A percentile compares a stretch with the other conserved stretches of the same genome.
These are phyloP conservation scores for Ogataea dorogensis DNA, from an alignment of 805 yeast species.

Conservation along the genomic window DNA sequence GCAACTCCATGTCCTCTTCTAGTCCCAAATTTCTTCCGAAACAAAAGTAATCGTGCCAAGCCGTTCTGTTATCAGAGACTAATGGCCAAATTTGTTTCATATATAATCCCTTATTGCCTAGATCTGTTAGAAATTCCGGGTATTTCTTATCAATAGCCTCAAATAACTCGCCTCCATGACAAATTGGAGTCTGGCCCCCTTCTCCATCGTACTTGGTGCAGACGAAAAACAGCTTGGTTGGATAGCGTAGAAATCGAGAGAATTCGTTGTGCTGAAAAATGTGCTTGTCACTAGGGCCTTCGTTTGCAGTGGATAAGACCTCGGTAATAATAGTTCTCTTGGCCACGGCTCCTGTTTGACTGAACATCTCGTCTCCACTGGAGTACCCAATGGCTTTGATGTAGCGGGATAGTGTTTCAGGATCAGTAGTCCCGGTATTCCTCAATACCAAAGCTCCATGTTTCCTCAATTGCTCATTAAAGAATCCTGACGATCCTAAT, in stretches of 20 bases:
- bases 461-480: constrained; percentile 24
- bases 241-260: constrained; percentile 32
- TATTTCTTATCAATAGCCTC: constrained; percentile 16
- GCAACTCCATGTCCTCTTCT: constrained; percentile 26
- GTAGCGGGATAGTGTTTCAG: constrained; percentile 22
- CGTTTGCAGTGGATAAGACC: constrained; percentile 33
- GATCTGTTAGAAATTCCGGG: constrained; percentile 26
- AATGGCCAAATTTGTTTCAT: constrained; percentile 32
- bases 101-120: constrained; percentile 27
- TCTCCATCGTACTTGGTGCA: constrained; percentile 23
- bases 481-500: constrained; percentile 24
- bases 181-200: constrained; percentile 38
- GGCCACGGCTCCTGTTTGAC: constrained; percentile 33
- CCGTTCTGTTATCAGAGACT: constrained; percentile 16
- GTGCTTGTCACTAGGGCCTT: constrained; percentile 26
- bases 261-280: constrained; percentile 37
- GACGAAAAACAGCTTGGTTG: constrained; percentile 28
- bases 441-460: constrained; percentile 34
- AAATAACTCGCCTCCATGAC: constrained; percentile 35
- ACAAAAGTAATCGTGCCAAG: constrained; percentile 33
- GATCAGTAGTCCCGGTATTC: constrained; percentile 22
- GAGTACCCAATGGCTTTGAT: constrained; percentile 25
- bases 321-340: constrained; percentile 28
- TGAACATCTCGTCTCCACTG: constrained; percentile 27
- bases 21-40: constrained; percentile 33